Conservation (phyloP, 2,329 filamentous ascomycete genomes). For the Plectosphaerella cucumerina region DNA sequence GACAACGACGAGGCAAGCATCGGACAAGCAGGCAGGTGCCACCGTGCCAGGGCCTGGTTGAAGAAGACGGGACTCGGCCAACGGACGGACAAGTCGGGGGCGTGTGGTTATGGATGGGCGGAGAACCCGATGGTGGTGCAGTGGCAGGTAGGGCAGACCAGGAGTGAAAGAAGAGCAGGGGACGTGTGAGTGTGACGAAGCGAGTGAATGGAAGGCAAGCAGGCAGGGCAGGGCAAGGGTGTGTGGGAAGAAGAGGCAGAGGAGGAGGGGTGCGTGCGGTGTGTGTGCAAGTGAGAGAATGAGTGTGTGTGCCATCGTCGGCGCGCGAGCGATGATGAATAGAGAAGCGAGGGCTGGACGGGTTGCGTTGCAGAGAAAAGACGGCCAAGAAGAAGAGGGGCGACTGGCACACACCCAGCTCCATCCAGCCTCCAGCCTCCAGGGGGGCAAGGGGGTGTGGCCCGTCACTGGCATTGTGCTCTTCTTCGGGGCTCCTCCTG, state of each 20-base stretch:
- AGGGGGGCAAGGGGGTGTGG: too few species aligned
- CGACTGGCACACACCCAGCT: background rate
- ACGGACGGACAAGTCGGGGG: background rate
- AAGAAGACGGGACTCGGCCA: background rate
- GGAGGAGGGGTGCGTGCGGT: background rate
- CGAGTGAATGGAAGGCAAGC: background rate
- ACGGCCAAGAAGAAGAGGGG: background rate
- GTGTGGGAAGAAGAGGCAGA: background rate
- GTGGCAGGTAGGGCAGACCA: background rate
- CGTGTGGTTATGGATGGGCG: background rate
- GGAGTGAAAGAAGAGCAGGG: background rate
- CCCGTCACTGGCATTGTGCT: too few species aligned
- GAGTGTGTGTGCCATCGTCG: too few species aligned
- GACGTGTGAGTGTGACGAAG: background rate
- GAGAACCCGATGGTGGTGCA: constrained; percentile 2
- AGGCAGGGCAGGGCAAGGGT: background rate
- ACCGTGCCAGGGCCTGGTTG: constrained; percentile 2
- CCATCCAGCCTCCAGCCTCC: background rate
- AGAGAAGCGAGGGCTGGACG: background rate
- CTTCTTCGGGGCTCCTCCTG: too few species aligned
- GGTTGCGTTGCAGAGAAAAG: background rate
- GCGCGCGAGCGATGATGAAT: background rate
- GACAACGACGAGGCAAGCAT: background rate
- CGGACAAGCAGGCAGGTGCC: too few species aligned
- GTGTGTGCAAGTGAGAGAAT: background rate